phyloP scores from a whole-genome alignment of 208 protist genomes.

The Willaertia magna region DNA sequence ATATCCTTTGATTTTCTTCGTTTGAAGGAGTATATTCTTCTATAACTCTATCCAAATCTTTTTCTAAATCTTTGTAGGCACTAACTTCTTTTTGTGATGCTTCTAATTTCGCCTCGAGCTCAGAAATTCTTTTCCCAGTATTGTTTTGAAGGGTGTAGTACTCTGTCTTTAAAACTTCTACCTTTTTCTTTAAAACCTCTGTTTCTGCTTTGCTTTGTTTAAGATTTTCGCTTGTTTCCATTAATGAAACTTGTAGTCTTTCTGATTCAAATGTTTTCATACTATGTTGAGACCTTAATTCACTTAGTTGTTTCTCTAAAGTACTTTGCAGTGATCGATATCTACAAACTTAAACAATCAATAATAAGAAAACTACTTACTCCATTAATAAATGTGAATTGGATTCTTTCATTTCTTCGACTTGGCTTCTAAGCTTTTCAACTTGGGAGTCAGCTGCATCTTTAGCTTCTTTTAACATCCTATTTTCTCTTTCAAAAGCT shows the following conservation, averaged over 20 bases:
- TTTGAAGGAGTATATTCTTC: background rate
- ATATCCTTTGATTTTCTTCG: background rate
- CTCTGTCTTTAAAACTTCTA: background rate
- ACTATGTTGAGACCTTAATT: background rate
- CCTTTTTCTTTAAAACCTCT: background rate
- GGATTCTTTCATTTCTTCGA: background rate
- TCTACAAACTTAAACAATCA: too few species aligned
- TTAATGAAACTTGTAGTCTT: background rate
- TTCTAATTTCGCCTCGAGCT: background rate
- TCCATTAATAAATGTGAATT: background rate
- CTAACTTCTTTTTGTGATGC: background rate
- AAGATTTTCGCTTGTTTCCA: background rate
- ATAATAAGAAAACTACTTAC: too few species aligned
- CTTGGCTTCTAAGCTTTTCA: background rate
- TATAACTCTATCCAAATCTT: background rate
- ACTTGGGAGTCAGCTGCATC: background rate
- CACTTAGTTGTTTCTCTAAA: background rate
- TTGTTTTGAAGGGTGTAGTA: background rate
- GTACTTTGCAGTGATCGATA: background rate
- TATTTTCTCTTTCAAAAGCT: background rate
- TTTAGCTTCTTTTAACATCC: background rate
- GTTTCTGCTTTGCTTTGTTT: background rate
- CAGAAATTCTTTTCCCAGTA: background rate
- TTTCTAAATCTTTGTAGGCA: background rate
- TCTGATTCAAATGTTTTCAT: conserved; percentile 1